Evolutionary conservation across 768 basidiomycete species (phyloP), one percentile per base, ranked within the genome.

Genomic region (Mycena sanguinolenta): DNA sequence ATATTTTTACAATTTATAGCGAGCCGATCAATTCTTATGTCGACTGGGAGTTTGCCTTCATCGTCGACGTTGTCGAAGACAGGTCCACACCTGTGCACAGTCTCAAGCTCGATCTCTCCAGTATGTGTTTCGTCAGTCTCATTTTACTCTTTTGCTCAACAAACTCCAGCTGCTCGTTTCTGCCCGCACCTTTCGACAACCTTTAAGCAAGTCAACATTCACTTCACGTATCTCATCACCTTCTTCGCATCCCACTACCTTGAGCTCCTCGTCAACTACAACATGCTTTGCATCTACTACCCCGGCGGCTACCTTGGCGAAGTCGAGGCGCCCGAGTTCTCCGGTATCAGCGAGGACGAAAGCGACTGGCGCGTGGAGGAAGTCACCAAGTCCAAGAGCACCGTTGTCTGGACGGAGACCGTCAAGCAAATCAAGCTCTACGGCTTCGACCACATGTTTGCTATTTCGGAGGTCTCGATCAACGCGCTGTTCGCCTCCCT

Each of bases 31-130:
- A 58, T 16, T 58, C 57, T 39, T 58, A 39, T 38, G 57, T 8
- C 8, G 7, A 58, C 57, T 58, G 75, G 75, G 60, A 73, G 44
- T 65, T 76, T 39, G 73, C 71, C 0, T 58, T 76, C 58, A 74
- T 76, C 34, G 71, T 69, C 19, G 66, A 73, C 34, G 62, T 73
- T 25, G 44, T 74, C 21, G 63, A 76, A 60, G 73, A 70, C 0
- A 70, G 66, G 14, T 64, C 62, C 27, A 62, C 58, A 25, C 44
- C 28, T 1, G 58, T 63, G 7, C 54, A 46, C 9, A 70, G 60
- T 38, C 58, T 74, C 21, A 70, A 60, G 50, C 28, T 76, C 32
- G 69, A 76, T 65, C 46, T 74, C 59, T 21, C 32, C 30, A 54
- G 74, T 73, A 65, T 14, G 71, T 63, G 17, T 46, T 28, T 32